Evolutionary conservation across 495 filamentous ascomycete species (phyloP), one percentile per base, ranked within the genome.

Genomic region (Aspergillus kassunensis): DNA sequence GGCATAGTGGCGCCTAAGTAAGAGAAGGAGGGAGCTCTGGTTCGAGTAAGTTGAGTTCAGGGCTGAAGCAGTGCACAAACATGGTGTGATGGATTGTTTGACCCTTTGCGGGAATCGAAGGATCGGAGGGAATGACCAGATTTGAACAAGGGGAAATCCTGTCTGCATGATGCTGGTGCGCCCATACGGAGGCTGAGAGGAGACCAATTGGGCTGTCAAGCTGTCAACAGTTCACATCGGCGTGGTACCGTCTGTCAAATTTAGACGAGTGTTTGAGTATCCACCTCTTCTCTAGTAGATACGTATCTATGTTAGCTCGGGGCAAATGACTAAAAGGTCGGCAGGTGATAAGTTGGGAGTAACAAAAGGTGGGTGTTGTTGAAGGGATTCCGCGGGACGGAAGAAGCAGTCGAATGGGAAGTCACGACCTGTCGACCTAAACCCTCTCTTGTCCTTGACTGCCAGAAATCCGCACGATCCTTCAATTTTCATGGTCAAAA

Each of bases 131-230:
- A 45, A 34, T 46, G 29, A 19, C 29, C 30, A 11, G 29, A 21
- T 3, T 23, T 3, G 30, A 15, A 31, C 24, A 31, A 15, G 42
- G 42, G 4, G n/a, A 5, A n/a, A 46, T 29, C 29, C 4, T 35
- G 44, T 46, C 34, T 46, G 44, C 30, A 35, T 20, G 19, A 46
- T 46, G 9, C 37, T 23, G 30, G 27, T 1, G 29, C 4, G 9
- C 44, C 43, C 30, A 46, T 23, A 27, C 8, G 29, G 44, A 46
- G 44, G 44, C 30, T 49, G 45, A 36, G 33, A 30, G 13, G 13
- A 37, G 19, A 20, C 44, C 21, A 30, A 21, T 30, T 27, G 33
- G 45, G 30, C 23, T 13, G 11, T 25, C 19, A 16, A 16, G 30
- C 23, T 13, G 11, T 25, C 19, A 16, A 16, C 20, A 37, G 44